These are phyloP conservation scores for Penicillium maclennaniae DNA, from an alignment of 495 filamentous ascomycete genomes.

Conservation along the genomic window DNA sequence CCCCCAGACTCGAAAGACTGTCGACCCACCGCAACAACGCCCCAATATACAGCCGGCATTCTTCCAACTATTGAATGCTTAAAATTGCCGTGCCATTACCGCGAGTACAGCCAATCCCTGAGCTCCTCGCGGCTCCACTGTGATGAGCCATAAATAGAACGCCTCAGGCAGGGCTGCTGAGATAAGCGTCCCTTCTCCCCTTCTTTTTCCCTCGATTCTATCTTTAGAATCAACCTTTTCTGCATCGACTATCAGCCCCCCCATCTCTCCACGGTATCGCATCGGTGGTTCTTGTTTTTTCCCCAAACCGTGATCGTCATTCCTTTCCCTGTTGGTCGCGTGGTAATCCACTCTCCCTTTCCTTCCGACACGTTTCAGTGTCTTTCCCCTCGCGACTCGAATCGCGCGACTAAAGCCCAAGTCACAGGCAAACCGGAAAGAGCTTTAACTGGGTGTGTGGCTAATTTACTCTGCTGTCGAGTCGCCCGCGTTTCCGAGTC, in stretches of 20 bases:
- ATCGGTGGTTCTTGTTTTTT: conserved; percentile 2
- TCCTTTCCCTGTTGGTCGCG: conserved; percentile 1
- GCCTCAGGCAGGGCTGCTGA: conserved; percentile 8
- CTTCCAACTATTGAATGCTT: not conserved
- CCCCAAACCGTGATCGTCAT: not conserved
- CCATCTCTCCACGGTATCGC: conserved; percentile 16
- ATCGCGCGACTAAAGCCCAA: not conserved
- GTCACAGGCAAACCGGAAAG: not conserved
- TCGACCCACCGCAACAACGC: no score
- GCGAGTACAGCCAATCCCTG: not conserved
- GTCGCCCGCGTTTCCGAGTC: not conserved
- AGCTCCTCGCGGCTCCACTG: not conserved
- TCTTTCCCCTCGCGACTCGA: not conserved
- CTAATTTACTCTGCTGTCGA: not conserved
- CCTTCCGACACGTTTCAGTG: not conserved
- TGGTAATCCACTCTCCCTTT: not conserved
- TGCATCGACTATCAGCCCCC: conserved; percentile 30
- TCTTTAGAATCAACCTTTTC: conserved; percentile 35
- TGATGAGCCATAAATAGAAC: conserved; percentile 11
- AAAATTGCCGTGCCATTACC: not conserved
- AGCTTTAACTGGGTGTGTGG: not conserved
- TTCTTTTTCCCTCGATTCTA: conserved; percentile 21
- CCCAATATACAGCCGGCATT: no score
- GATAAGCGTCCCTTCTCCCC: conserved; percentile 3
- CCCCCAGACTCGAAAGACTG: not conserved